Conservation (phyloP, 495 filamentous ascomycete species). For the Delitschia confertaspora region DNA sequence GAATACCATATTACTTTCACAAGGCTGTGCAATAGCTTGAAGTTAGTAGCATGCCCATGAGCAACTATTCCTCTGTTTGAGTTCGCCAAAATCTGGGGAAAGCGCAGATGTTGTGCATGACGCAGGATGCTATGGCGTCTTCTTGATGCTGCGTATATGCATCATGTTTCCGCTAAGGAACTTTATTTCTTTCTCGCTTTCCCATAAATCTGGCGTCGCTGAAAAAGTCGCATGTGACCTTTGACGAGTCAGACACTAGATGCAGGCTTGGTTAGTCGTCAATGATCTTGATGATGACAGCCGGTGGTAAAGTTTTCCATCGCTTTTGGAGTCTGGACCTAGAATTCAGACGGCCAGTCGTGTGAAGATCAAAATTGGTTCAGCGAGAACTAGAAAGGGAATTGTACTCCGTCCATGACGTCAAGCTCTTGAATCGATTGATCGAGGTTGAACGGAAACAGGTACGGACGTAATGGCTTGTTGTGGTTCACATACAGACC, state of each 20-base stretch:
- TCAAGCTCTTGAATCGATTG: constrained; percentile 1
- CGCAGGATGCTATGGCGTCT: neutral
- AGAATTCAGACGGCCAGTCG: neutral
- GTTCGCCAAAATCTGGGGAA: neutral
- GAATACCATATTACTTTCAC: neutral
- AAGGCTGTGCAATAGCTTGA: neutral
- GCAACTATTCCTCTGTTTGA: neutral
- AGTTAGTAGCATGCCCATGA: too few relatives aligned
- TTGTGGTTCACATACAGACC: neutral
- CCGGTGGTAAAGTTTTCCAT: neutral
- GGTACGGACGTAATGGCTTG: neutral
- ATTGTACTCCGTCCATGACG: neutral
- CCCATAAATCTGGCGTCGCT: neutral
- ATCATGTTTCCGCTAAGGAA: constrained; percentile 1
- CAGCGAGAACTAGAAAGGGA: too few relatives aligned
- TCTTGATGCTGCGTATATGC: neutral
- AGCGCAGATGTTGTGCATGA: neutral
- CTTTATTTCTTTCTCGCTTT: neutral
- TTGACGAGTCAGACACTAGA: neutral
- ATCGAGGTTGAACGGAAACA: neutral
- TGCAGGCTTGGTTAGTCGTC: neutral
- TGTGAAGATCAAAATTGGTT: neutral
- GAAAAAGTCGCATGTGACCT: too few relatives aligned
- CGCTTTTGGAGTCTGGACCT: neutral
- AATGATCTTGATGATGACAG: neutral